These are phyloP conservation scores for Pachyrhizus erosus DNA, from an alignment of 306 rosid species.

Conservation along the genomic window DNA sequence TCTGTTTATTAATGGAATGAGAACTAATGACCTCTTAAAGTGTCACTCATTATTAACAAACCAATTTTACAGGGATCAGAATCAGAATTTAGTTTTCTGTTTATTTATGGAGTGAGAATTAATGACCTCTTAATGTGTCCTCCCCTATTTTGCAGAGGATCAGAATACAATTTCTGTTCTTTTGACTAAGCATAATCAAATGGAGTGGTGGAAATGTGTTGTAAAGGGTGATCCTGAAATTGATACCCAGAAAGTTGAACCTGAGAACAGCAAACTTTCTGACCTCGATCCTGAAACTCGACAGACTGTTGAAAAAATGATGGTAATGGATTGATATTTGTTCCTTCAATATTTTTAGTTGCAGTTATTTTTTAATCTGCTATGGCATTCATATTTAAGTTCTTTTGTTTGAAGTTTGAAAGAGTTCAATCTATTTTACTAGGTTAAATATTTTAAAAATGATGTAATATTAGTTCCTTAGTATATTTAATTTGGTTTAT, in stretches of 20 bases:
- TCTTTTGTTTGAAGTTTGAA: not conserved
- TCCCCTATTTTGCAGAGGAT: constrained; percentile 73
- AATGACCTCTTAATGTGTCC: not conserved
- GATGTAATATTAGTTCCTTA: not conserved
- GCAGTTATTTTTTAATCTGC: not conserved
- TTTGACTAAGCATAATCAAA: constrained; percentile 66
- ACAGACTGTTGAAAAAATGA: constrained; percentile 92
- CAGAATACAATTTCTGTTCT: constrained; percentile 74
- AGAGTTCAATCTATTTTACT: not conserved
- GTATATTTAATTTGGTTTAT: not conserved
- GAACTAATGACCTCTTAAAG: not conserved
- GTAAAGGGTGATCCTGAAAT: constrained; percentile 92
- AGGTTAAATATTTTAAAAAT: not conserved
- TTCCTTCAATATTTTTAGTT: not conserved
- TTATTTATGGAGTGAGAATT: not conserved
- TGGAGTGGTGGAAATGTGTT: constrained; percentile 97
- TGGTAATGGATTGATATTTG: constrained; percentile 58
- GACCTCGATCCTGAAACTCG: constrained; percentile 93
- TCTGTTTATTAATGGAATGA: not conserved
- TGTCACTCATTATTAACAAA: not conserved
- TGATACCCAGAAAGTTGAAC: constrained; percentile 93
- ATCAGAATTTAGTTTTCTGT: too few species aligned
- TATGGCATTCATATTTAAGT: constrained; percentile 56
- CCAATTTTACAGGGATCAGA: not conserved
- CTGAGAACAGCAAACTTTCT: constrained; percentile 84